These are phyloP conservation scores for Chlorella sp. DNA, from an alignment of 139 green algal species.

Conservation along the genomic window DNA sequence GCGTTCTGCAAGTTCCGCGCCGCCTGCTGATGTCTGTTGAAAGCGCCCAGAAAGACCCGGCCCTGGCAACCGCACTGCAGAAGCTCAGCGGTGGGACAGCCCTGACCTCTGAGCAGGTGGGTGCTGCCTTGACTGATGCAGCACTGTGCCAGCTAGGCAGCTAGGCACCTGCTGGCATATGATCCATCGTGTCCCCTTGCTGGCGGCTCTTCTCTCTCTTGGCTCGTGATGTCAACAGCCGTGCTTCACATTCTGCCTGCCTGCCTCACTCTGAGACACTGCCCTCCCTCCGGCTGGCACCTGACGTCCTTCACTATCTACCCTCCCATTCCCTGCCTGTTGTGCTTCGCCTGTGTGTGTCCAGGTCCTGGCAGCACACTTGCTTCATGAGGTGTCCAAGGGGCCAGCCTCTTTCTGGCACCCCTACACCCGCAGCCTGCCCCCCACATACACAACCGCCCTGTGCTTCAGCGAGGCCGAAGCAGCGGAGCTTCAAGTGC, in stretches of 20 bases:
- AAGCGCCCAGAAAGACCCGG: constrained; percentile 40
- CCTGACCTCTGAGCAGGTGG: constrained; percentile 44
- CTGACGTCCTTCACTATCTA: too few relatives aligned
- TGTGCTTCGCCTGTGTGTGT: too few relatives aligned
- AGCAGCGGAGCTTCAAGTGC: constrained; percentile 55
- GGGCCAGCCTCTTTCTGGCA: constrained; percentile 61
- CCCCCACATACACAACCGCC: constrained; percentile 64
- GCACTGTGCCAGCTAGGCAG: not conserved
- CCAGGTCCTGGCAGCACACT: constrained; percentile 73
- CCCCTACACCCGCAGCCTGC: constrained; percentile 77
- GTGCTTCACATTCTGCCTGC: too few relatives aligned
- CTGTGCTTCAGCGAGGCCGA: constrained; percentile 47
- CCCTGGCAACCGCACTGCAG: constrained; percentile 1
- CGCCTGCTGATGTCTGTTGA: constrained; percentile 58
- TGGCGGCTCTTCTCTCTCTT: too few relatives aligned
- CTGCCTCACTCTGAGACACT: too few relatives aligned
- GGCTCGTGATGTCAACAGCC: too few relatives aligned
- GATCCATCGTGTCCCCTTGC: too few relatives aligned
- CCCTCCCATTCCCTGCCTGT: too few relatives aligned
- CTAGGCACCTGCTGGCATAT: too few relatives aligned
- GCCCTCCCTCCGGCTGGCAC: too few relatives aligned
- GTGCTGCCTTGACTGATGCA: not conserved
- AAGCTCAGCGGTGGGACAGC: not conserved
- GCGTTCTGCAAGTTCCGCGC: constrained; percentile 60
- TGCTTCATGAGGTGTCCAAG: constrained; percentile 75